A percentile compares a stretch with the other conserved stretches of the same genome.
Conservation (phyloP, 768 basidiomycete species). For the Macrolepiota fuliginosa region DNA sequence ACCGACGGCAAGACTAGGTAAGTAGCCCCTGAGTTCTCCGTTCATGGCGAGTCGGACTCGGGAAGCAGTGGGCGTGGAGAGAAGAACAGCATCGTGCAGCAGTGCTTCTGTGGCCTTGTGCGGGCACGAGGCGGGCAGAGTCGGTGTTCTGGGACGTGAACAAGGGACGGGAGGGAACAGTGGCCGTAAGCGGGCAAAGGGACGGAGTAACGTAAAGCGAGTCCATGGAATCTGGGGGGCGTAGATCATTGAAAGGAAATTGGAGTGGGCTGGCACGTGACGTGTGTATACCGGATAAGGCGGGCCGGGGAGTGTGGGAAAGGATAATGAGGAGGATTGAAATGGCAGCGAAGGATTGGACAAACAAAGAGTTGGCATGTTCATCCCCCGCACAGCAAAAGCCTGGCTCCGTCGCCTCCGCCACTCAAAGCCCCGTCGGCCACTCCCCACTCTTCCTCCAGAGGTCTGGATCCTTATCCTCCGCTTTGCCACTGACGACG, state of each 20-base stretch:
- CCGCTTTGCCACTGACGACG: constrained; percentile 46
- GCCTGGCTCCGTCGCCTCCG: not conserved
- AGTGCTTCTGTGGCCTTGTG: not conserved
- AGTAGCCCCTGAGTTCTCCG: not conserved
- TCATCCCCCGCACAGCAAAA: not conserved
- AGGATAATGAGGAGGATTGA: not conserved
- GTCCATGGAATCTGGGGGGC: not conserved
- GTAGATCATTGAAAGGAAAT: no score
- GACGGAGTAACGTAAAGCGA: not conserved
- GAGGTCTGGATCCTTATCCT: constrained; percentile 71
- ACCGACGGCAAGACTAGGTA: not conserved
- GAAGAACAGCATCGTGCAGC: no score
- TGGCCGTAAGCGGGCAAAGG: no score
- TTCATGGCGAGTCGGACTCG: no score
- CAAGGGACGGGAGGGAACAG: no score
- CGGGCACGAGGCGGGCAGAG: not conserved
- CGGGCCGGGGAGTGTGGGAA: not conserved
- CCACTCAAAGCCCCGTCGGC: not conserved
- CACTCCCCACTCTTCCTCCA: constrained; percentile 37
- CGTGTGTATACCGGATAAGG: no score
- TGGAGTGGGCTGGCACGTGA: no score
- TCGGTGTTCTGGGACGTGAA: not conserved
- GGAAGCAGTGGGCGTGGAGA: not conserved
- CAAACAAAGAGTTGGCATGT: not conserved
- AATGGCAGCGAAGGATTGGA: not conserved